Conservation (phyloP, 176 grass and related monocot species). For the Dendrocalamus sinicus region DNA sequence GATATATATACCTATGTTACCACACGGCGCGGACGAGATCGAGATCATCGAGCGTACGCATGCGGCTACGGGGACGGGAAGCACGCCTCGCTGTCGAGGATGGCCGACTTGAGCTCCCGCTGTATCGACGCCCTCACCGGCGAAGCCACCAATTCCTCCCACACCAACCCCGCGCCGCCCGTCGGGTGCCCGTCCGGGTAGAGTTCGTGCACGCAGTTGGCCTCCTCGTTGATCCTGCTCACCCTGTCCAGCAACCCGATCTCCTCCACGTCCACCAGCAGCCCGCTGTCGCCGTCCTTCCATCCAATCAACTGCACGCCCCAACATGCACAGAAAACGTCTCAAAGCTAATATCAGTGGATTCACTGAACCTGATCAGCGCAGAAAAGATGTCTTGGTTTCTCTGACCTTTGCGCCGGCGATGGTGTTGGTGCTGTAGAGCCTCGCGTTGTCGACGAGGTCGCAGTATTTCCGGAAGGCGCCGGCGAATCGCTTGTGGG, state of each 20-base stretch:
- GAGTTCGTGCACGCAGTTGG: constrained; percentile 75
- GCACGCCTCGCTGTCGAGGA: constrained; percentile 64
- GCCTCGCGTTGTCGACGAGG: constrained; percentile 81
- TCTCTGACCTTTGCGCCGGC: constrained; percentile 68
- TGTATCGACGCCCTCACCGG: constrained; percentile 58
- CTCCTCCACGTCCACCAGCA: constrained; percentile 74
- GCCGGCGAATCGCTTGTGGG: constrained; percentile 86
- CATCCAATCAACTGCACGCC: constrained; percentile 68
- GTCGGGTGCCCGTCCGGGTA: constrained; percentile 64
- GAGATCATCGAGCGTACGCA: not conserved
- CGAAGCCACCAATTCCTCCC: constrained; percentile 66
- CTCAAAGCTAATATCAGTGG: not conserved
- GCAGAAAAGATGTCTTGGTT: too few relatives aligned
- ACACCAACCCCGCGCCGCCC: constrained; percentile 55
- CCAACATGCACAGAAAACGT: not conserved
- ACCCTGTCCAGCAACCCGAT: constrained; percentile 74
- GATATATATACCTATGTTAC: not conserved
- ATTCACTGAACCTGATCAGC: not conserved
- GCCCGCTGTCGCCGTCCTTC: constrained; percentile 69
- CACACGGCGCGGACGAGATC: not conserved
- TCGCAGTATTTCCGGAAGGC: constrained; percentile 74
- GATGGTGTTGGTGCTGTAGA: constrained; percentile 85
- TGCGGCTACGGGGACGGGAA: constrained; percentile 53
- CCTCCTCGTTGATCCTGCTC: constrained; percentile 65
- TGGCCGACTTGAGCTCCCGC: constrained; percentile 65